phyloP scores from a whole-genome alignment of 2,329 filamentous ascomycete species.

The Epicoccum sorghinum region DNA sequence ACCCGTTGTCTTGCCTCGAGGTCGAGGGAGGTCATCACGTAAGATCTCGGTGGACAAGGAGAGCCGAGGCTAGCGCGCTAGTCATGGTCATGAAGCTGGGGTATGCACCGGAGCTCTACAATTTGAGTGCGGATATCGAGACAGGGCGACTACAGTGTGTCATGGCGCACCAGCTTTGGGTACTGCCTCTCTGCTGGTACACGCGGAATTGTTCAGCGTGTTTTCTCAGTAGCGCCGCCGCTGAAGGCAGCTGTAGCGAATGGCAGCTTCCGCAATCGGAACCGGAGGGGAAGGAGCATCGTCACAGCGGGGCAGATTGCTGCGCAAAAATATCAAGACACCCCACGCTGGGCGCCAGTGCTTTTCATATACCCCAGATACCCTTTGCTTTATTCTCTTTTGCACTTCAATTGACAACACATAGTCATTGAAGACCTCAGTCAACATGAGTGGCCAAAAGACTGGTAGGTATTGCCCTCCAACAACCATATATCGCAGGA shows the following conservation, averaged over 20 bases:
- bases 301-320: slow-evolving; percentile 29
- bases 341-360: slow-evolving; percentile 24
- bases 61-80: slow-evolving; percentile 25
- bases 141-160: not conserved
- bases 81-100: slow-evolving; percentile 11
- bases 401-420: slow-evolving; percentile 21
- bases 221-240: slow-evolving; percentile 9
- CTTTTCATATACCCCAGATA: slow-evolving; percentile 27
- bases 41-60: slow-evolving; percentile 5
- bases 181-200: not conserved
- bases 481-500: not conserved
- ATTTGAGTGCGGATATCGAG: not conserved
- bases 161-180: not conserved
- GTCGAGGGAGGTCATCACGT: not conserved
- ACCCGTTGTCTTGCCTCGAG: not conserved
- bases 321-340: slow-evolving; percentile 28
- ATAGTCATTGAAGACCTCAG: slow-evolving; percentile 12
- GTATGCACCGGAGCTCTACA: not conserved
- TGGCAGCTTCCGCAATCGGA: slow-evolving; percentile 14
- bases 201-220: not conserved
- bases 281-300: slow-evolving; percentile 16
- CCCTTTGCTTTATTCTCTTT: slow-evolving; percentile 14
- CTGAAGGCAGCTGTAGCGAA: slow-evolving; percentile 15
- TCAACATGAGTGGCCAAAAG: slow-evolving; percentile 46
- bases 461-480: slow-evolving; percentile 32